Evolutionary conservation across 768 basidiomycete genomes (phyloP), one percentile per base, ranked within the genome.

Genomic region (Terana coerulea): DNA sequence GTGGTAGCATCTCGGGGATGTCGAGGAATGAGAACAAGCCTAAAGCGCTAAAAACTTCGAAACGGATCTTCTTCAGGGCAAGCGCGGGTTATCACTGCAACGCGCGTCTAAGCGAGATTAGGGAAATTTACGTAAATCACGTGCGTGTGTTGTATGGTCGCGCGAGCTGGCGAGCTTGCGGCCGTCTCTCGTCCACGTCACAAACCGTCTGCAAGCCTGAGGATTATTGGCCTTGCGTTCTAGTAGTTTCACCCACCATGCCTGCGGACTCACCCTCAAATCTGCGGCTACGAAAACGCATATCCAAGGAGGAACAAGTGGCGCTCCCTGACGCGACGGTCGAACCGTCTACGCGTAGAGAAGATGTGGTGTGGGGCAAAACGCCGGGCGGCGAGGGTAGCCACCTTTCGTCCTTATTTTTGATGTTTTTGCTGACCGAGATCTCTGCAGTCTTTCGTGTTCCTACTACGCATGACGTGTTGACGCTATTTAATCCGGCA

Each of bases 401-500:
- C 17, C 11, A 40, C 17, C 4, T 36, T 5, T 31, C 31, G 29
- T 30, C n/a, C n/a, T 21, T 30, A 9, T 43, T 46, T 17, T 17
- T n/a, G 21, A n/a, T n/a, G 22, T 48, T 17, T 35, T 24, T 36
- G 44, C 24, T 52, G 35, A 47, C 24, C 30, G 30, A 31, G 2
- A 17, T 51, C 49, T 37, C 37, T 37, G 25, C 56, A 98, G 94
- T 97, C 6, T 99, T 99, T 65, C 81, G 83, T 53, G 91, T 95
- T 37, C 93, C 93, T 10, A 90, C 92, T 17, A 95, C 93, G 0
- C 88, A 93, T 66, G 90, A 94, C 66, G 89, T 94, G 17, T 64
- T 95, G 56, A 93, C 92, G 0, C 74, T 95, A 5, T 91, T 95
- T 65, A 77, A 92, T 67, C 92, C 92, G 3, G 72, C 75, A 0